Evolutionary conservation across 176 grass and related monocot genomes (phyloP).

Genomic region (Aegilops sharonensis): DNA sequence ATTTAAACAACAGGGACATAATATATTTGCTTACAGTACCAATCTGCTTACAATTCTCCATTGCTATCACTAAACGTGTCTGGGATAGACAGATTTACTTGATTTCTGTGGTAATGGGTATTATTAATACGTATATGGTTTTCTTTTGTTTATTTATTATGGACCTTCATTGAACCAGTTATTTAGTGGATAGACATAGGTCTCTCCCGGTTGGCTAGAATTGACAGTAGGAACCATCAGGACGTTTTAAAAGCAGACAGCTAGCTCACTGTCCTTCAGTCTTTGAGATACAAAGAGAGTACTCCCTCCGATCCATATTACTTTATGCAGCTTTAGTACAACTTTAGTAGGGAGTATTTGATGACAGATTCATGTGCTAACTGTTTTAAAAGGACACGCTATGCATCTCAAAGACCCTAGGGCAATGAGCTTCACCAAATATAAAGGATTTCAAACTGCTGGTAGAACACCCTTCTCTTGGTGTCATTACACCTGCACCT

Average conservation of each 20-base stretch:
- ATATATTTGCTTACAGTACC: neutral
- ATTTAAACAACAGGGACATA: neutral
- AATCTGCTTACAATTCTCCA: neutral
- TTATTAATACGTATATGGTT: neutral
- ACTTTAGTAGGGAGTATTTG: too few relatives aligned
- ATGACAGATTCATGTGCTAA: too few relatives aligned
- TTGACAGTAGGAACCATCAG: too few relatives aligned
- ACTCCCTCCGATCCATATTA: too few relatives aligned
- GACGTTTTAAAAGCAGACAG: too few relatives aligned
- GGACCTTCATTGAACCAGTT: neutral
- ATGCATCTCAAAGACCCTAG: neutral
- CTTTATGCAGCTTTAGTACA: too few relatives aligned
- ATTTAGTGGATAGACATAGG: conserved; percentile 6
- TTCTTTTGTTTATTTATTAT: neutral
- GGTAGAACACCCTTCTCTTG: neutral
- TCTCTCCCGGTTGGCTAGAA: neutral
- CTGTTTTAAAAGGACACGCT: neutral
- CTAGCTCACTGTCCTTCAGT: too few relatives aligned
- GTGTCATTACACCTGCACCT: neutral
- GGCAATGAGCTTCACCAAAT: neutral
- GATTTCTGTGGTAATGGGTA: neutral
- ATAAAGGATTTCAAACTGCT: neutral
- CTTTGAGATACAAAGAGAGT: too few relatives aligned
- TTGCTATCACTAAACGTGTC: neutral
- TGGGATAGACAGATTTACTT: neutral